Evolutionary conservation across 2,329 filamentous ascomycete genomes (phyloP), one percentile per base, ranked within the genome.

Genomic region (Claviceps africana): DNA sequence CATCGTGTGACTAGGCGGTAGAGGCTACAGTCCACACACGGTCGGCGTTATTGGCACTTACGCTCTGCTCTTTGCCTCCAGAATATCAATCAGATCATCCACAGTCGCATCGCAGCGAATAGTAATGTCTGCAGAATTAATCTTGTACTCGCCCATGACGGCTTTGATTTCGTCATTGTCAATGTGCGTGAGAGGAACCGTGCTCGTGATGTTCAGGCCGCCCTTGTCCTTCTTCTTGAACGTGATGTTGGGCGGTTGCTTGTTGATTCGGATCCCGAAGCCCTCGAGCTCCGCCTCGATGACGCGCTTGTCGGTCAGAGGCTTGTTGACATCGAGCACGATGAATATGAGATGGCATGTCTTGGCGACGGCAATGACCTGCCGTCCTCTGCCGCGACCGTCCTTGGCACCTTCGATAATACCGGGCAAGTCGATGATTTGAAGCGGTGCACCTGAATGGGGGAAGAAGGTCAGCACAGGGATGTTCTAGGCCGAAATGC

Each of bases 141-240:
- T 97, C 60, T 85, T 86, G 71, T 98, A 98, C 70, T 98, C 93
- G 71, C 78, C 82, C 88, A 98, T 91, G 60, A 98, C 93, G 51
- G 93, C 93, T 73, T 88, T 94, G 76, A 98, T 95, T 74, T 98
- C 93, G 64, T 95, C 93, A 60, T 89, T 78, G 67, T 93, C 87
- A 63, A 98, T 95, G 70, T 98, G 88, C 25, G 85, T 85, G 60
- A 98, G 75, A 5, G 90, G 88, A 45, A 93, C 85, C 2, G 93
- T 98, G 70, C 82, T 93, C n/a, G 90, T 95, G 64, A 98, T 93
- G 64, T 87, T 90, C 64, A 98, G 82, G 37, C 93, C 93, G 60
- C 93, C 93, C 65, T 97, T 97, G 71, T 98, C 93, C 76, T 98
- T 98, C 77, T 98, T 98, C 72, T 85, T 94, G 76, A 96, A 95